Conservation (phyloP, 768 basidiomycete genomes). For the Pleurotus ostreatus region DNA sequence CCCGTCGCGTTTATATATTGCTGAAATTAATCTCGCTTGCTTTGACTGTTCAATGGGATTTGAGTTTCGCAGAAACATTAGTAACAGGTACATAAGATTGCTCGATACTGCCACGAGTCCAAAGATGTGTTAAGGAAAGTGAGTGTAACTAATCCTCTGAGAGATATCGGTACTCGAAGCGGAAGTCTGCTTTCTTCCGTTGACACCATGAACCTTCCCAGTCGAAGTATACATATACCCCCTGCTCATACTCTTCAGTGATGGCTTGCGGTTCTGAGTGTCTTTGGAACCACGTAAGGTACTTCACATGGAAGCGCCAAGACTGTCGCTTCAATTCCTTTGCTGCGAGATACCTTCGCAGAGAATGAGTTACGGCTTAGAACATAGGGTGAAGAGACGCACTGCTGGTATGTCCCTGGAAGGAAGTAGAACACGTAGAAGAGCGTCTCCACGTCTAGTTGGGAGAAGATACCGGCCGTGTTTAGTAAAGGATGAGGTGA, state of each 20-base stretch:
- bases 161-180: constrained; percentile 93
- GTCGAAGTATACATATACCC: constrained; percentile 98
- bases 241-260: constrained; percentile 99
- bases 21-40: neutral
- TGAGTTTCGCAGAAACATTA: neutral
- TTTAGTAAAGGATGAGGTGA: constrained; percentile 74
- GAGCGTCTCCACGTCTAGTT: constrained; percentile 93
- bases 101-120: constrained; percentile 1
- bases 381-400: constrained; percentile 21
- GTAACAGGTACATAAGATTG: constrained; percentile 4
- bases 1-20: neutral
- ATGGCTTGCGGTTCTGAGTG: constrained; percentile 98
- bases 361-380: neutral
- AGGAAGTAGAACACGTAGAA: constrained; percentile 99
- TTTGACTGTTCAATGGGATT: constrained; percentile 2
- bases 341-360: constrained; percentile 82
- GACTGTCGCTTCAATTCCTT: constrained; percentile 96
- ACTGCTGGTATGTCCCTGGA: constrained; percentile 98
- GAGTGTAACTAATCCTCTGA: constrained; percentile 70
- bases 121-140: constrained; percentile 8
- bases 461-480: constrained; percentile 80
- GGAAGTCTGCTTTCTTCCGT: constrained; percentile 96
- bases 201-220: constrained; percentile 99
- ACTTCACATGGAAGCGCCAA: constrained; percentile 99
- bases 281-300: constrained; percentile 99